These are phyloP conservation scores for Cucurbita argyrosperma DNA, from an alignment of 306 rosid species.

Conservation along the genomic window DNA sequence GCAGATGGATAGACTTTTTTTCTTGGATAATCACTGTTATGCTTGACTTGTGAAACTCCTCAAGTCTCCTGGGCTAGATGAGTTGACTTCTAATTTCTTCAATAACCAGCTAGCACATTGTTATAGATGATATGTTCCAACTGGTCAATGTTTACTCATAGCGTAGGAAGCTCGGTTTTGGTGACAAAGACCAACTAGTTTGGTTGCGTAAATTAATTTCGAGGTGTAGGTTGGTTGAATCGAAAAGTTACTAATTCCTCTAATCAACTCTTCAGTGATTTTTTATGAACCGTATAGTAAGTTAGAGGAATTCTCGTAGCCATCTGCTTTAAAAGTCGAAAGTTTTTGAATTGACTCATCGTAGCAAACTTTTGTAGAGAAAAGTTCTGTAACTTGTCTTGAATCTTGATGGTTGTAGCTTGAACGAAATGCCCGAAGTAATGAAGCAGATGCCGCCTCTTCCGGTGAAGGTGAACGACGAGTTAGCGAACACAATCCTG, in stretches of 20 bases:
- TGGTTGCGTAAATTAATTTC: not conserved
- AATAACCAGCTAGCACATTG: no score
- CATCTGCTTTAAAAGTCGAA: not conserved
- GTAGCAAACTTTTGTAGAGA: not conserved
- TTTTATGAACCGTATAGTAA: not conserved
- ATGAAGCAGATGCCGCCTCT: slow-evolving; percentile 98
- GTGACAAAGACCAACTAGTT: no score
- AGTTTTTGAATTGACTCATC: not conserved
- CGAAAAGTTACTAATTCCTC: not conserved
- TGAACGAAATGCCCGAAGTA: slow-evolving; percentile 61
- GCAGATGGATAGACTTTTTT: no score
- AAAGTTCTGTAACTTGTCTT: not conserved
- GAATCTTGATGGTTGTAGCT: slow-evolving; percentile 19
- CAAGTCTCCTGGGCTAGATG: no score
- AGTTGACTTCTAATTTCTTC: no score
- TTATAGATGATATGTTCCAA: no score
- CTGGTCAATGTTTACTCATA: no score
- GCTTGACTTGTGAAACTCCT: no score
- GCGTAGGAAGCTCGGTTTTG: no score
- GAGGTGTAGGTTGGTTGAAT: not conserved
- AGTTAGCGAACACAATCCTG: slow-evolving; percentile 63
- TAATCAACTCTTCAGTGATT: not conserved
- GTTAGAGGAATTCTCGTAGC: not conserved
- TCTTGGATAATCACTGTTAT: no score
- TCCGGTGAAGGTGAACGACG: slow-evolving; percentile 82